phyloP scores from a whole-genome alignment of 768 basidiomycete genomes.

The Tricholoma furcatifolium region DNA sequence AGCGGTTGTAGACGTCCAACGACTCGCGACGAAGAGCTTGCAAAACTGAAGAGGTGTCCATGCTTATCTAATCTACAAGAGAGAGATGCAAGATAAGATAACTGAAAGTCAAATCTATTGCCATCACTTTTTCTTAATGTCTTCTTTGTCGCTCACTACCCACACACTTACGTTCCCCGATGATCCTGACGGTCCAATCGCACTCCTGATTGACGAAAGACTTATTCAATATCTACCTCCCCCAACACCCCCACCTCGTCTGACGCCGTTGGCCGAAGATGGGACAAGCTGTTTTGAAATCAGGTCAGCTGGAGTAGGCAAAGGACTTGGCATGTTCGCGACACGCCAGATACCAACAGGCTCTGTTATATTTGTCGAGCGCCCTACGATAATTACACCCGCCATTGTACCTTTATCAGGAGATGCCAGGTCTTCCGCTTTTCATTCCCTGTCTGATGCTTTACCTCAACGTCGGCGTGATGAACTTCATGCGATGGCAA shows the following conservation, averaged over 20 bases:
- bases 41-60: conserved; percentile 27
- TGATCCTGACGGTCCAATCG: conserved; percentile 7
- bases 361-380: conserved; percentile 24
- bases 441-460: conserved; percentile 19
- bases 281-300: conserved; percentile 17
- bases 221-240: conserved; percentile 10
- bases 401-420: conserved; percentile 13
- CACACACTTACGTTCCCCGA: conserved; percentile 11
- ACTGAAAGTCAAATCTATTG: conserved; percentile 9
- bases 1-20: conserved; percentile 78
- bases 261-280: conserved; percentile 8
- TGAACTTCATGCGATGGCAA: conserved; percentile 22
- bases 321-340: conserved; percentile 30
- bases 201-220: conserved; percentile 14
- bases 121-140: conserved; percentile 7
- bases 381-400: conserved; percentile 25
- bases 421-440: conserved; percentile 18
- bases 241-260: not conserved
- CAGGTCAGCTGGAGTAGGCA: conserved; percentile 19
- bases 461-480: conserved; percentile 18
- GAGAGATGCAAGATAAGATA: no score
- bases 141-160: conserved; percentile 7
- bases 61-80: conserved; percentile 18
- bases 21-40: conserved; percentile 65
- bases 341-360: conserved; percentile 20